These are phyloP conservation scores for Aspergillus cristatus DNA, from an alignment of 495 filamentous ascomycete genomes.

Conservation along the genomic window DNA sequence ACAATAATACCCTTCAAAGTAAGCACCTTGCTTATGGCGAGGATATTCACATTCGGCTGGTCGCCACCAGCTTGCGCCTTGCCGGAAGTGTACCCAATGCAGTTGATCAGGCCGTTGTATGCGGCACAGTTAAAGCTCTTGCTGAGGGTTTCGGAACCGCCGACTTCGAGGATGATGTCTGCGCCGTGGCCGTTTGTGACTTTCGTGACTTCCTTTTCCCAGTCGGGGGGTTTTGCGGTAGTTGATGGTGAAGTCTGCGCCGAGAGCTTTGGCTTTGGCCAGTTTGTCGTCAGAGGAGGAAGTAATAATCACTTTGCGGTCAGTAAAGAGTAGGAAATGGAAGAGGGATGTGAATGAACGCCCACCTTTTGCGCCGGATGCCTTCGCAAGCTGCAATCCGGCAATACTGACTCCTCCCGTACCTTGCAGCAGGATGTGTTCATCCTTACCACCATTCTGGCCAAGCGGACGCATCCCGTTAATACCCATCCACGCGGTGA, in stretches of 20 bases:
- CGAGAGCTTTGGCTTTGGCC: slow-evolving; percentile 9
- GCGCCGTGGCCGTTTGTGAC: slow-evolving; percentile 18
- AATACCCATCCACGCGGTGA: slow-evolving; percentile 35
- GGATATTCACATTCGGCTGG: slow-evolving; percentile 4
- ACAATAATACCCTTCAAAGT: slow-evolving; percentile 20
- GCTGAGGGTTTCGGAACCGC: slow-evolving; percentile 34
- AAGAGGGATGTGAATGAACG: too few species aligned
- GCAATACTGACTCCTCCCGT: slow-evolving; percentile 24
- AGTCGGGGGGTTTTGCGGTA: slow-evolving; percentile 20
- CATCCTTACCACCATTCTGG: too few species aligned
- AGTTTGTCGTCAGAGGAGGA: slow-evolving; percentile 20
- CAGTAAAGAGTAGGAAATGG: too few species aligned
- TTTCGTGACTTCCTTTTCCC: slow-evolving; percentile 16
- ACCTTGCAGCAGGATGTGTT: slow-evolving; percentile 25
- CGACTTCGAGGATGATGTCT: slow-evolving; percentile 40
- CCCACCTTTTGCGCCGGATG: slow-evolving; percentile 16
- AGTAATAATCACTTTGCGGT: slow-evolving; percentile 18
- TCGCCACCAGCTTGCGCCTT: too few species aligned
- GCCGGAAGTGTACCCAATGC: too few species aligned
- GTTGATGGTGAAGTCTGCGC: slow-evolving; percentile 16
- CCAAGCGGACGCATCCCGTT: slow-evolving; percentile 16
- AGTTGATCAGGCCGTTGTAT: slow-evolving; percentile 35
- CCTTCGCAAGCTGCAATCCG: slow-evolving; percentile 17
- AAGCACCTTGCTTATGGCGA: slow-evolving; percentile 1
- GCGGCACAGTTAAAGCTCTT: slow-evolving; percentile 30